These are phyloP conservation scores for Geosmithia putterillii DNA, from an alignment of 2,329 filamentous ascomycete species.

Conservation along the genomic window DNA sequence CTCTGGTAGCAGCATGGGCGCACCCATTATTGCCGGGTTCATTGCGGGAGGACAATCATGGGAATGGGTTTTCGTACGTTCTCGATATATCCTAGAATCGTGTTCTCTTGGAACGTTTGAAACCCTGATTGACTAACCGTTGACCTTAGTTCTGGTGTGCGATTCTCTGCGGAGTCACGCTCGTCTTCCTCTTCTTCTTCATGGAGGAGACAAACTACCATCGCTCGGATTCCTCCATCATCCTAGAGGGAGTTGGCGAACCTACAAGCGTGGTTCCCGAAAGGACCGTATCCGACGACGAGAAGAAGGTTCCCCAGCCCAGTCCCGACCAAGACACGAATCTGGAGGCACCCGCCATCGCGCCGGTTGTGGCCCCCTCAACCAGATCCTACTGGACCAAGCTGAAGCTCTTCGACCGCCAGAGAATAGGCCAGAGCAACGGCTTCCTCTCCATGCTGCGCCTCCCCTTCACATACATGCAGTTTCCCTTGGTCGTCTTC, in stretches of 20 bases:
- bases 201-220: constrained; percentile 48
- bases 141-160: constrained; percentile 19
- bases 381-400: too few relatives aligned
- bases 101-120: too few relatives aligned
- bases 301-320: too few relatives aligned
- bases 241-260: too few relatives aligned
- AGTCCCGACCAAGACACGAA: neutral
- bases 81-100: constrained; percentile 3
- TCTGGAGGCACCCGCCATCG: too few relatives aligned
- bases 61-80: constrained; percentile 13
- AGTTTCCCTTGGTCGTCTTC: constrained; percentile 29
- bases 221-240: constrained; percentile 12
- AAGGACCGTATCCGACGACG: too few relatives aligned
- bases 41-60: constrained; percentile 10
- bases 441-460: constrained; percentile 14
- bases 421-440: too few relatives aligned
- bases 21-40: constrained; percentile 1
- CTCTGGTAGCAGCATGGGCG: neutral
- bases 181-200: constrained; percentile 36
- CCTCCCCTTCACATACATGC: constrained; percentile 26
- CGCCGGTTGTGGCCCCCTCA: too few relatives aligned
- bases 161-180: constrained; percentile 21
- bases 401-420: too few relatives aligned
- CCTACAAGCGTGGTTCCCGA: too few relatives aligned
- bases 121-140: too few relatives aligned